Evolutionary conservation across 106 monocot species (phyloP).

Genomic region (Xerophyta viscosa): DNA sequence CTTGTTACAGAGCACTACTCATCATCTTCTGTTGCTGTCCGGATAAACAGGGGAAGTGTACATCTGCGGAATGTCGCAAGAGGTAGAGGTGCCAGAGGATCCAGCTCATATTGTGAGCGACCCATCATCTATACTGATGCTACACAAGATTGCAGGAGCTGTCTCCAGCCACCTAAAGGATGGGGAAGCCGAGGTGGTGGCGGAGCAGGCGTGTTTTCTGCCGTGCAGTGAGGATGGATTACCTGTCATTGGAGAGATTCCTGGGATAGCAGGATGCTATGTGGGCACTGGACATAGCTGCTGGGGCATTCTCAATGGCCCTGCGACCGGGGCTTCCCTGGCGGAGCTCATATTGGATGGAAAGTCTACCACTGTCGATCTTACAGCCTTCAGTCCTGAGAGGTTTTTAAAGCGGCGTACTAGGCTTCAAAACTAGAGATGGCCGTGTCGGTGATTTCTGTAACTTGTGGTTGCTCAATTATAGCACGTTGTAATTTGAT

Average conservation of each 20-base stretch:
- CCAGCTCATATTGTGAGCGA: slow-evolving; percentile 53
- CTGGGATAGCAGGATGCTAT: slow-evolving; percentile 47
- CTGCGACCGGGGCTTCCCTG: slow-evolving; percentile 72
- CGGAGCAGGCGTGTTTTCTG: slow-evolving; percentile 89
- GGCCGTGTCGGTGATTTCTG: too few relatives aligned
- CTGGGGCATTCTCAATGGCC: slow-evolving; percentile 91
- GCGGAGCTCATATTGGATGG: slow-evolving; percentile 82
- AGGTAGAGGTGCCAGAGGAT: slow-evolving; percentile 45
- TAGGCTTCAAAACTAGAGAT: neutral
- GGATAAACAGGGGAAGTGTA: slow-evolving; percentile 90
- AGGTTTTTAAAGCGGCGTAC: slow-evolving; percentile 41
- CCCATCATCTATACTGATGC: slow-evolving; percentile 55
- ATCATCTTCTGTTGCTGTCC: too few relatives aligned
- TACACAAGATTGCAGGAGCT: slow-evolving; percentile 60
- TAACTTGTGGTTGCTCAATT: too few relatives aligned
- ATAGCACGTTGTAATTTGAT: too few relatives aligned
- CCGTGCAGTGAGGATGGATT: slow-evolving; percentile 72
- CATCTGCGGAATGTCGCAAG: slow-evolving; percentile 71
- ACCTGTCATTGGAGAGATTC: slow-evolving; percentile 88
- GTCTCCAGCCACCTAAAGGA: slow-evolving; percentile 61
- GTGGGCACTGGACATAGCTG: slow-evolving; percentile 86
- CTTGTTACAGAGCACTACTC: too few relatives aligned
- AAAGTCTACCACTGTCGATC: slow-evolving; percentile 34
- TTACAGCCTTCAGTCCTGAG: slow-evolving; percentile 56
- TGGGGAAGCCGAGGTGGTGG: slow-evolving; percentile 51